Evolutionary conservation across 2,329 filamentous ascomycete species (phyloP).

Genomic region (Sclerotinia nivalis): DNA sequence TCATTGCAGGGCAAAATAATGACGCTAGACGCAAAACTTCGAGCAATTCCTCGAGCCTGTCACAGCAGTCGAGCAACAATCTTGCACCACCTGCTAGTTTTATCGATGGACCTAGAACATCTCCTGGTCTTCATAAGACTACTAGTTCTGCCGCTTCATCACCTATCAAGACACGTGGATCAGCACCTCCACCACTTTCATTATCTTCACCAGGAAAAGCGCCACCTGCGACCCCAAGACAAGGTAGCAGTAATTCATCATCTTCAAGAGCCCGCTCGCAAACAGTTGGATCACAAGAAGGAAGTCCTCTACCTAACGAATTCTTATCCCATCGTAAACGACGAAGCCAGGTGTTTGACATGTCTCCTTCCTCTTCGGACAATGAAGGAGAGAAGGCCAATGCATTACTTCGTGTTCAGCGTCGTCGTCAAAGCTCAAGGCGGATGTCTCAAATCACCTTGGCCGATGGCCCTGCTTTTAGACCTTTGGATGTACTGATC

Average conservation of each 20-base stretch:
- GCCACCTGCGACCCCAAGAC: conserved; percentile 54
- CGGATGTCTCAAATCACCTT: conserved; percentile 89
- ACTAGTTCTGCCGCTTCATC: conserved; percentile 55
- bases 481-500: conserved; percentile 89
- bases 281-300: conserved; percentile 92
- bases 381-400: conserved; percentile 94
- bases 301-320: conserved; percentile 70
- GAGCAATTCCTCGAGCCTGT: conserved; percentile 80
- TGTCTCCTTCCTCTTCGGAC: conserved; percentile 96
- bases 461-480: conserved; percentile 80
- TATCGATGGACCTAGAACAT: conserved; percentile 69
- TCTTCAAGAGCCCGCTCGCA: conserved; percentile 79
- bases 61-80: conserved; percentile 70
- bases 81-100: conserved; percentile 66
- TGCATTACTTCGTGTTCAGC: conserved; percentile 85
- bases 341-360: conserved; percentile 90
- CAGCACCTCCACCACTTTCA: conserved; percentile 50
- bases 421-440: conserved; percentile 92
- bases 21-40: conserved; percentile 87
- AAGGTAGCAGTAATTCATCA: conserved; percentile 53
- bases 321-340: conserved; percentile 78
- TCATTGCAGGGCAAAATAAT: conserved; percentile 78
- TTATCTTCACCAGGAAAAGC: conserved; percentile 63
- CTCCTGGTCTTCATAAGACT: conserved; percentile 61
- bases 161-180: conserved; percentile 56